Conservation (phyloP, 306 rosid species). For the Quercus gilva region DNA sequence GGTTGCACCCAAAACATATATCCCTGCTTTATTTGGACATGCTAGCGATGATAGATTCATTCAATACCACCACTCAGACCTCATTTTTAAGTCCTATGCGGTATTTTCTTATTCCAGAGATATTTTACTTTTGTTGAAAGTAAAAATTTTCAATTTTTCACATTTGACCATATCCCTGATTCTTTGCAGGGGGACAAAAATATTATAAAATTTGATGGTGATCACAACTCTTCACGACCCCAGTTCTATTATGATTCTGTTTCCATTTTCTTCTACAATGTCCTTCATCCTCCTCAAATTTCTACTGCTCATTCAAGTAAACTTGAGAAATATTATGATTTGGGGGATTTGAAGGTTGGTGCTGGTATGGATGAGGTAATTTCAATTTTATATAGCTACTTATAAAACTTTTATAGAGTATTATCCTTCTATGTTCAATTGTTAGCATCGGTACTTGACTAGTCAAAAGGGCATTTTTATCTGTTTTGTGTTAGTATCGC, state of each 20-base stretch:
- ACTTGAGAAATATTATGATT: constrained; percentile 70
- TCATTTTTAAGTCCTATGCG: constrained; percentile 64
- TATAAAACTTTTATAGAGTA: not conserved
- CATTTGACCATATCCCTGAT: constrained; percentile 22
- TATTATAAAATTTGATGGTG: constrained; percentile 79
- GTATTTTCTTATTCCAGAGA: constrained; percentile 40
- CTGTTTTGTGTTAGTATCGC: not conserved
- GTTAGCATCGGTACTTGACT: not conserved
- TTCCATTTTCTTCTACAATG: constrained; percentile 85
- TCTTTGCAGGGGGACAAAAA: constrained; percentile 82
- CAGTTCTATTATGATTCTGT: constrained; percentile 85
- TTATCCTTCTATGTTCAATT: not conserved
- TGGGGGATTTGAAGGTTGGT: constrained; percentile 67
- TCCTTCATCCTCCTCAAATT: constrained; percentile 75
- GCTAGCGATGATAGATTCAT: constrained; percentile 76
- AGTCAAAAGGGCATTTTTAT: not conserved
- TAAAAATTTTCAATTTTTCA: not conserved
- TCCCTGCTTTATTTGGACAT: constrained; percentile 96
- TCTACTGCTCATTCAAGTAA: constrained; percentile 49
- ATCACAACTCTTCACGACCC: constrained; percentile 97
- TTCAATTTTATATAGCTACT: constrained; percentile 1
- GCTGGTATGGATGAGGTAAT: constrained; percentile 71
- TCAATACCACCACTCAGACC: constrained; percentile 77
- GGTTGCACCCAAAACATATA: constrained; percentile 78
- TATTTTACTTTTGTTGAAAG: not conserved